phyloP scores from a whole-genome alignment of 139 green algal species.

The Coelastrella sp. region DNA sequence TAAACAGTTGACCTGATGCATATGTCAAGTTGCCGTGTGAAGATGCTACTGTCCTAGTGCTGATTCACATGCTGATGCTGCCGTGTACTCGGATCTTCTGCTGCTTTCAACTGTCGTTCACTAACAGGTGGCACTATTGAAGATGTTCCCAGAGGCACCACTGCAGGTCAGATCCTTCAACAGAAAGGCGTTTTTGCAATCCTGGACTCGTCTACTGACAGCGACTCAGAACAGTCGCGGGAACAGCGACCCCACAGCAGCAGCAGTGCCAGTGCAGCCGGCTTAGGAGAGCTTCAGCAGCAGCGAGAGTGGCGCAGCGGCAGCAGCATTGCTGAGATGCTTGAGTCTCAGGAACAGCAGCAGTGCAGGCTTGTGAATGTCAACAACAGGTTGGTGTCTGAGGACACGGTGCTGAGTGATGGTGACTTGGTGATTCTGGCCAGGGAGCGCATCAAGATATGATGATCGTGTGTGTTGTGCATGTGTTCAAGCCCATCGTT shows the following conservation, averaged over 20 bases:
- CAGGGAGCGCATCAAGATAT: conserved; percentile 76
- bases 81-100: background rate
- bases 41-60: too few species aligned
- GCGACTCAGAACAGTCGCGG: conserved; percentile 6
- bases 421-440: conserved; percentile 87
- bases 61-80: background rate
- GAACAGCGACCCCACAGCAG: background rate
- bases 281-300: background rate
- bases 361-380: conserved; percentile 81
- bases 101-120: conserved; percentile 19
- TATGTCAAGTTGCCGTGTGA: too few species aligned
- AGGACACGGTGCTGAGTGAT: conserved; percentile 79
- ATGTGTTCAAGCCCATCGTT: too few species aligned
- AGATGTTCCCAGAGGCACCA: conserved; percentile 79
- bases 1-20: too few species aligned
- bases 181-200: conserved; percentile 43
- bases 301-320: background rate
- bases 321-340: background rate
- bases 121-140: conserved; percentile 66
- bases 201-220: conserved; percentile 18
- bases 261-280: background rate
- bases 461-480: too few species aligned
- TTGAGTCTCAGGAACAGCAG: background rate
- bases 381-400: conserved; percentile 86
- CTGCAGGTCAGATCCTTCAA: conserved; percentile 69